Percentiles rank a stretch among this genome's conserved stretches.
These are phyloP conservation scores for Parastagonospora avenae DNA, from an alignment of 2,329 filamentous ascomycete genomes.

Conservation along the genomic window DNA sequence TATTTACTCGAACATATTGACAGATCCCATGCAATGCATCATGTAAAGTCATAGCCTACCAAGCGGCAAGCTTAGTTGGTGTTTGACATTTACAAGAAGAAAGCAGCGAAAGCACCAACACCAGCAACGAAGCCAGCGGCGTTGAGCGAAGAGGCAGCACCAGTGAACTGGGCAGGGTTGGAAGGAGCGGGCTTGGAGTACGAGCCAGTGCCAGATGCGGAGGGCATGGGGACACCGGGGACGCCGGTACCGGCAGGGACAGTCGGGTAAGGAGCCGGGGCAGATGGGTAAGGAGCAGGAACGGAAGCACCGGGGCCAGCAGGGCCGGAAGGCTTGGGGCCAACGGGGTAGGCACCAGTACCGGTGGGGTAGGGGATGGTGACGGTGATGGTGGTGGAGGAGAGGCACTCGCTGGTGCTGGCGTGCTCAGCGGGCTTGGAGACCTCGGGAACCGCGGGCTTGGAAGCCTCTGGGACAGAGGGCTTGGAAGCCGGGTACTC, in stretches of 20 bases:
- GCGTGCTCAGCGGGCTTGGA: slow-evolving; percentile 14
- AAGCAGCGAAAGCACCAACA: slow-evolving; percentile 49
- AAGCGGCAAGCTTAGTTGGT: slow-evolving; percentile 34
- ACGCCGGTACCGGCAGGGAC: slow-evolving; percentile 33
- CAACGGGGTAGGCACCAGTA: slow-evolving; percentile 36
- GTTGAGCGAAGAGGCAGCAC: slow-evolving; percentile 45
- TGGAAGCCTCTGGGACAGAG: slow-evolving; percentile 6
- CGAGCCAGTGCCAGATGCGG: slow-evolving; percentile 34
- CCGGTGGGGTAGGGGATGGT: slow-evolving; percentile 49
- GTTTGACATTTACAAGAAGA: slow-evolving; percentile 50
- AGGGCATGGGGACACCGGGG: slow-evolving; percentile 11
- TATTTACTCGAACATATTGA: slow-evolving; percentile 30
- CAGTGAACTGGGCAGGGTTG: slow-evolving; percentile 43
- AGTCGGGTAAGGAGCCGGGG: slow-evolving; percentile 9
- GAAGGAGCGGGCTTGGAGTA: slow-evolving; percentile 34
- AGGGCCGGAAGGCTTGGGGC: slow-evolving; percentile 23
- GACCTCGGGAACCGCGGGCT: slow-evolving; percentile 5
- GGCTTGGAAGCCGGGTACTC: slow-evolving; percentile 3
- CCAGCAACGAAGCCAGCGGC: slow-evolving; percentile 46
- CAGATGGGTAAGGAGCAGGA: slow-evolving; percentile 19
- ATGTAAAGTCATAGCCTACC: slow-evolving; percentile 49
- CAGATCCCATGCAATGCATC: slow-evolving; percentile 33
- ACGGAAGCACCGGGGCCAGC: slow-evolving; percentile 22
- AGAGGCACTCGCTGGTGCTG: slow-evolving; percentile 31
- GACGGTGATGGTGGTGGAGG: slow-evolving; percentile 51